Conservation (phyloP, 371 early-diverging fungal species). For the Zychaea mexicana region DNA sequence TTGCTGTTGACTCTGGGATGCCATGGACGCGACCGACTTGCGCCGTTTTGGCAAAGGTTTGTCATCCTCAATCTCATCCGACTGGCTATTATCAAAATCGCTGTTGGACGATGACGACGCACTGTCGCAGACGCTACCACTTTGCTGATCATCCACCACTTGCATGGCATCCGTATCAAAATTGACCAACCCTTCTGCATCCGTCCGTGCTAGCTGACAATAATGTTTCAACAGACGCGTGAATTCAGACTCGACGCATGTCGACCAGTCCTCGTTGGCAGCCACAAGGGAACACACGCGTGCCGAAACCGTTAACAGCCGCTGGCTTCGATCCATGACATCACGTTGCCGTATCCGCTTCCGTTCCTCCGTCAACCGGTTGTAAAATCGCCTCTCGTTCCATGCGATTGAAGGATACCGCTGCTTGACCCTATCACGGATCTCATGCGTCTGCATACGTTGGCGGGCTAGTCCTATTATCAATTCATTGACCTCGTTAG, state of each 20-base stretch:
- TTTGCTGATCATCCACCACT: background rate
- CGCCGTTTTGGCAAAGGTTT: background rate
- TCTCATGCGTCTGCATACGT: conserved; percentile 48
- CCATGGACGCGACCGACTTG: background rate
- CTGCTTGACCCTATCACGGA: conserved; percentile 55
- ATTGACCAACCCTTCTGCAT: background rate
- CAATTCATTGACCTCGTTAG: conserved; percentile 39
- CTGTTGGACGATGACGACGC: background rate
- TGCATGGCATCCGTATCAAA: background rate
- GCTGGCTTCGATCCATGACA: conserved; percentile 36
- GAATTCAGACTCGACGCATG: conserved; percentile 33
- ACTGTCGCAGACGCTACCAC: background rate
- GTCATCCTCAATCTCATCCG: background rate
- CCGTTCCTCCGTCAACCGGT: conserved; percentile 61
- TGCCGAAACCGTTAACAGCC: conserved; percentile 29
- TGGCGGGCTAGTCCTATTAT: conserved; percentile 40
- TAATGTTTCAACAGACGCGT: conserved; percentile 36
- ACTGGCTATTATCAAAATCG: background rate
- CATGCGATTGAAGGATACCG: conserved; percentile 59
- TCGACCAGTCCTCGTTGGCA: conserved; percentile 37
- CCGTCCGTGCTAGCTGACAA: conserved; percentile 15
- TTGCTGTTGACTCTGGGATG: background rate
- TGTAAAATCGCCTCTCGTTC: conserved; percentile 65
- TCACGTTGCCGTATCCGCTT: conserved; percentile 30
- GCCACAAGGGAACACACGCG: conserved; percentile 42